Conservation (phyloP, 1,284 basidiomycete species). For the Coniferiporia sulphurascens region DNA sequence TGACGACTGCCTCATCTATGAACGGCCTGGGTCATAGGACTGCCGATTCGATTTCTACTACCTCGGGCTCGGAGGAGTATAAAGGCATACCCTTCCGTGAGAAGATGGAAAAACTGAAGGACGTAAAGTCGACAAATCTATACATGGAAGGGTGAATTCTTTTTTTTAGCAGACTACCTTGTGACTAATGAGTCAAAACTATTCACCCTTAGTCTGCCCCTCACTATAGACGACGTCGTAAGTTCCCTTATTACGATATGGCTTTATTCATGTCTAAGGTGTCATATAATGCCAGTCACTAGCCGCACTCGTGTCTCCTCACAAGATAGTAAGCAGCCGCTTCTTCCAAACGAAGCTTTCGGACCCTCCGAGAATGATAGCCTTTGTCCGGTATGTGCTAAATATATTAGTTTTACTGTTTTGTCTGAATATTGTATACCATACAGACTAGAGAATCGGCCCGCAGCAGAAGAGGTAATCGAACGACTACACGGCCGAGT, state of each 20-base stretch:
- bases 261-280: not conserved
- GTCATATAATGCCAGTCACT: slow-evolving; percentile 19
- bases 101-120: slow-evolving; percentile 21
- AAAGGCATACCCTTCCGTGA: slow-evolving; percentile 16
- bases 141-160: slow-evolving; percentile 24
- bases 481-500: slow-evolving; percentile 24
- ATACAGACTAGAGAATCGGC: slow-evolving; percentile 22
- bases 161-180: not conserved
- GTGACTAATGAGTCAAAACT: not conserved
- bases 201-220: slow-evolving; percentile 19
- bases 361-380: slow-evolving; percentile 22
- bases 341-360: slow-evolving; percentile 24
- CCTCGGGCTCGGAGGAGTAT: slow-evolving; percentile 10
- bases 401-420: not conserved
- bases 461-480: slow-evolving; percentile 23
- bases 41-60: slow-evolving; percentile 12
- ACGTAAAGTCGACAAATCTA: slow-evolving; percentile 20
- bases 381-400: slow-evolving; percentile 20
- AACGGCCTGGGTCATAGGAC: slow-evolving; percentile 1
- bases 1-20: slow-evolving; percentile 1
- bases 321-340: slow-evolving; percentile 22
- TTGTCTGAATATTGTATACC: not conserved
- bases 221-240: slow-evolving; percentile 21
- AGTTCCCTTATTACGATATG: not conserved
- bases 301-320: slow-evolving; percentile 21